phyloP scores from a whole-genome alignment of 139 green algal genomes.

The Ulvella scutata region DNA sequence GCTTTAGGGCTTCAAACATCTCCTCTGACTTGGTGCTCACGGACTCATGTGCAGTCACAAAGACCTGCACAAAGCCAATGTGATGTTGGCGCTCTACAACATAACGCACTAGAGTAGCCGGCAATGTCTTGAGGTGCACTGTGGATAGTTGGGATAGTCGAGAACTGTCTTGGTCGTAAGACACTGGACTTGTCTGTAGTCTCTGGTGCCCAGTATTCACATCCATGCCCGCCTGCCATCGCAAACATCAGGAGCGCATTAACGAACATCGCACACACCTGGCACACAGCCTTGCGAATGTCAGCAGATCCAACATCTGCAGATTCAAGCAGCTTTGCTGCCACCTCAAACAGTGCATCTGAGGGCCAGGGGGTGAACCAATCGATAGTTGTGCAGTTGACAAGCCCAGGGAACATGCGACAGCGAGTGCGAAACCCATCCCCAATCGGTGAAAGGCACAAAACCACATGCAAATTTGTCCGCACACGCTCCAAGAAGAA shows the following conservation, averaged over 20 bases:
- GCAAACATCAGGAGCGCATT: too few relatives aligned
- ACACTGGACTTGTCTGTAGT: too few relatives aligned
- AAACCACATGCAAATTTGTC: slow-evolving; percentile 59
- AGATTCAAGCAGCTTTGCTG: slow-evolving; percentile 26
- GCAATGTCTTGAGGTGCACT: too few relatives aligned
- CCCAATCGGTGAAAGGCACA: slow-evolving; percentile 61
- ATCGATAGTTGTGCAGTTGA: slow-evolving; percentile 77
- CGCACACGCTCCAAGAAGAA: slow-evolving; percentile 64
- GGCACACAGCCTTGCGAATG: not conserved
- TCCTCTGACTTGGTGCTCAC: slow-evolving; percentile 26
- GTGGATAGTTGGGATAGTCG: too few relatives aligned
- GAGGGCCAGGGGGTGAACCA: slow-evolving; percentile 73
- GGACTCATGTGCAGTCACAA: slow-evolving; percentile 46
- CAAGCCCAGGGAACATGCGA: slow-evolving; percentile 61
- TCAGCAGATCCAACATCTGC: not conserved
- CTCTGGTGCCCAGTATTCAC: too few relatives aligned
- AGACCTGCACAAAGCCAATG: slow-evolving; percentile 20
- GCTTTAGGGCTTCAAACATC: slow-evolving; percentile 41
- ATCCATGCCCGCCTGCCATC: too few relatives aligned
- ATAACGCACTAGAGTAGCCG: too few relatives aligned
- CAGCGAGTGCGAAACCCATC: slow-evolving; percentile 60
- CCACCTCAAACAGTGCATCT: slow-evolving; percentile 59
- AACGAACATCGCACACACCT: too few relatives aligned
- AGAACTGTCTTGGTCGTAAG: too few relatives aligned
- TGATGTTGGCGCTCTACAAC: too few relatives aligned